phyloP scores from a whole-genome alignment of 2,329 filamentous ascomycete species.

The Davidsoniella australis region DNA sequence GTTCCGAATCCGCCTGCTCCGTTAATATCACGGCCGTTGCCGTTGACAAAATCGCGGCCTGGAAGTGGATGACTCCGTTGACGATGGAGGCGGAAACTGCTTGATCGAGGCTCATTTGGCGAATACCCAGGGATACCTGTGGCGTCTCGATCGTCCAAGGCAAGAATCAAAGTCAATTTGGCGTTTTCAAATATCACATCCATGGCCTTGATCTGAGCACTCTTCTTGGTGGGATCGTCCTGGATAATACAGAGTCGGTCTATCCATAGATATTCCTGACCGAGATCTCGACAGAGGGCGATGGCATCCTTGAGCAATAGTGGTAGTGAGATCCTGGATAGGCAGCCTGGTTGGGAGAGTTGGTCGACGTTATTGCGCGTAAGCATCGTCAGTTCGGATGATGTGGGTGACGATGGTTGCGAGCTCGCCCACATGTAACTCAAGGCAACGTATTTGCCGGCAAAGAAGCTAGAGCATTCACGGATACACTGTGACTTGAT shows the following conservation, averaged over 20 bases:
- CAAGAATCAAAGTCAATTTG: constrained; percentile 3
- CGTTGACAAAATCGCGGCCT: no score
- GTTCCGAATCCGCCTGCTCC: not conserved
- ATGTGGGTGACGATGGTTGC: not conserved
- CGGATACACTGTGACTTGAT: not conserved
- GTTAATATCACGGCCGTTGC: no score
- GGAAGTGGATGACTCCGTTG: not conserved
- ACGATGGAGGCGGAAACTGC: not conserved
- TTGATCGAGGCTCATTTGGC: not conserved
- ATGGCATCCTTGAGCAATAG: not conserved
- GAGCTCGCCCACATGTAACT: constrained; percentile 5
- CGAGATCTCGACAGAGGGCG: not conserved
- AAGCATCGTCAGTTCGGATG: not conserved
- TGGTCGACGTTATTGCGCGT: not conserved
- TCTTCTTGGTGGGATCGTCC: not conserved
- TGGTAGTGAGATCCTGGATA: not conserved
- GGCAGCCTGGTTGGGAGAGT: not conserved
- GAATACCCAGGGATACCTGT: constrained; percentile 1
- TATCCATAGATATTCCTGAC: constrained; percentile 3
- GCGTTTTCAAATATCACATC: constrained; percentile 3
- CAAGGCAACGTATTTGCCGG: not conserved
- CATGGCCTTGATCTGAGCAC: constrained; percentile 2
- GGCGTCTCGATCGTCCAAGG: not conserved
- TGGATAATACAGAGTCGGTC: constrained; percentile 6
- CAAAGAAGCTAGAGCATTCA: not conserved